Percentiles rank a stretch among this genome's conserved stretches.
These are phyloP conservation scores for Thelephora terrestris DNA, from an alignment of 1,284 basidiomycete genomes.

Conservation along the genomic window DNA sequence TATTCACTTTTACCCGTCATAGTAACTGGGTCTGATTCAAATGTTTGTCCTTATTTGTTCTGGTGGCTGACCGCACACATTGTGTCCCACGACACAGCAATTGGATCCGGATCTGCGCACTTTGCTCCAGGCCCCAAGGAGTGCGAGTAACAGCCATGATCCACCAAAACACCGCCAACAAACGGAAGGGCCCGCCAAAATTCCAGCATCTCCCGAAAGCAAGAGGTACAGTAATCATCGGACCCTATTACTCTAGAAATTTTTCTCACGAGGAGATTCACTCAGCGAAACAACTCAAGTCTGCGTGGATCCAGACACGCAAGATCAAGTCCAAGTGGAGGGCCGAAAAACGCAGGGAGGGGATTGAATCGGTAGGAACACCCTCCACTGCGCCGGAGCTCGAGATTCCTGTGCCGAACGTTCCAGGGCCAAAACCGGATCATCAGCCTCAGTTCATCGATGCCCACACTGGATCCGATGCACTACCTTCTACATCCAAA, in stretches of 20 bases:
- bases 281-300: constrained; percentile 63
- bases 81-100: background rate
- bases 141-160: no score
- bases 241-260: background rate
- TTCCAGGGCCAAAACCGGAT: no score
- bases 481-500: no score
- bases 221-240: constrained; percentile 42
- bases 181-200: constrained; percentile 52
- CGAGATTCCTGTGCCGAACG: no score
- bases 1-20: background rate
- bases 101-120: background rate
- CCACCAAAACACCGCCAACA: constrained; percentile 18
- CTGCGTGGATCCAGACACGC: constrained; percentile 59
- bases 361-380: constrained; percentile 13
- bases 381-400: no score
- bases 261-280: no score
- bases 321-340: constrained; percentile 74
- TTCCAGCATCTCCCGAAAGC: constrained; percentile 57
- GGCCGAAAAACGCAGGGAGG: constrained; percentile 59
- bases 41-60: background rate
- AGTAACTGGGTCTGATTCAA: background rate
- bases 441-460: no score
- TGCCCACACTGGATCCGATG: no score
- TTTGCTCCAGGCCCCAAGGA: background rate
- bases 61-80: background rate